These are phyloP conservation scores for Primulina eburnea DNA, from an alignment of 257 asterid genomes.

Conservation along the genomic window DNA sequence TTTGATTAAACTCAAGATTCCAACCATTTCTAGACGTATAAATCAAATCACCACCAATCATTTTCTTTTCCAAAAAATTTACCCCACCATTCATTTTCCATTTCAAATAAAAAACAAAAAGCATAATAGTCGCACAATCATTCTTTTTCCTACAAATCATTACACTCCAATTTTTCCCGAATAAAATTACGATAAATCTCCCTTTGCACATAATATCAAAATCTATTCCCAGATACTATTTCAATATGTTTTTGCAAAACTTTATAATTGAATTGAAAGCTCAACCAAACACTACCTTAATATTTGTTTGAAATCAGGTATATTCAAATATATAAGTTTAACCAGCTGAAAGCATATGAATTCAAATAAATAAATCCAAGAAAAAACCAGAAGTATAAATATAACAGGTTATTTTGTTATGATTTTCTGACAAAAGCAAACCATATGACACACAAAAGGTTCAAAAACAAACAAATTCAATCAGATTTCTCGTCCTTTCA, in stretches of 20 bases:
- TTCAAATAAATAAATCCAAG: no score
- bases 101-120: neutral
- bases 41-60: neutral
- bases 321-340: neutral
- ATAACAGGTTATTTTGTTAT: neutral
- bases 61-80: no score
- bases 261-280: neutral
- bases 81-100: neutral
- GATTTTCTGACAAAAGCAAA: neutral
- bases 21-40: neutral
- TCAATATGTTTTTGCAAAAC: neutral
- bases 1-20: neutral
- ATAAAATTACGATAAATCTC: neutral
- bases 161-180: neutral
- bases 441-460: neutral
- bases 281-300: neutral
- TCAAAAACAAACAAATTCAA: neutral
- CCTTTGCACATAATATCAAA: neutral
- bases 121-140: neutral
- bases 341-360: neutral
- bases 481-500: slow-evolving; percentile 11
- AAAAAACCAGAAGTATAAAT: neutral
- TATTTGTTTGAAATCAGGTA: neutral
- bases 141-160: neutral
- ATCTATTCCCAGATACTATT: no score